Conservation (phyloP, 2,329 filamentous ascomycete species). For the Colletotrichum sansevieriae region DNA sequence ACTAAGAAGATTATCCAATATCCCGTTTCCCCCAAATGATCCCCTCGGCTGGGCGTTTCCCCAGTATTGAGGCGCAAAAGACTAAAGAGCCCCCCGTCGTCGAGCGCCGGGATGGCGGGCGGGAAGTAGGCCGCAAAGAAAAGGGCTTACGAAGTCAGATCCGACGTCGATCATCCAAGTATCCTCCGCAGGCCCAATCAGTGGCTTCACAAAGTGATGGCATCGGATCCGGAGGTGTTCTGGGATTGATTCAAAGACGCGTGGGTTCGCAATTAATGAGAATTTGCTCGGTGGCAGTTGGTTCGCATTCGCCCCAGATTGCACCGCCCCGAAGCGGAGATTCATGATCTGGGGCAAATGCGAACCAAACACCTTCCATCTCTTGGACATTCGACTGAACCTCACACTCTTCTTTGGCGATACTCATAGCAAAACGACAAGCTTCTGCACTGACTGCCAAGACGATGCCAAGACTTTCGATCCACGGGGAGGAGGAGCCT, state of each 20-base stretch:
- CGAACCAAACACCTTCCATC: not conserved
- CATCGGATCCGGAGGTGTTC: not conserved
- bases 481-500: not conserved
- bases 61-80: not conserved
- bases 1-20: not conserved
- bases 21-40: not conserved
- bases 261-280: not conserved
- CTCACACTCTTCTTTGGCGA: not conserved
- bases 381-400: not conserved
- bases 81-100: not conserved
- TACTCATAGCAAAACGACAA: not conserved
- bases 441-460: not conserved
- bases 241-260: not conserved
- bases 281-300: not conserved
- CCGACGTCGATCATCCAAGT: not conserved
- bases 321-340: too few relatives aligned
- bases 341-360: conserved; percentile 10
- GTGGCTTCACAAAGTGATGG: not conserved
- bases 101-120: not conserved
- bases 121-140: conserved; percentile 5
- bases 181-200: not conserved
- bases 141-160: conserved; percentile 9
- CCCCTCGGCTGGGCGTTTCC: not conserved
- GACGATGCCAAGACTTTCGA: not conserved
- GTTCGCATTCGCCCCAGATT: too few relatives aligned